Conservation (phyloP, 805 yeast species). For the Saccharomycopsis javanensis region DNA sequence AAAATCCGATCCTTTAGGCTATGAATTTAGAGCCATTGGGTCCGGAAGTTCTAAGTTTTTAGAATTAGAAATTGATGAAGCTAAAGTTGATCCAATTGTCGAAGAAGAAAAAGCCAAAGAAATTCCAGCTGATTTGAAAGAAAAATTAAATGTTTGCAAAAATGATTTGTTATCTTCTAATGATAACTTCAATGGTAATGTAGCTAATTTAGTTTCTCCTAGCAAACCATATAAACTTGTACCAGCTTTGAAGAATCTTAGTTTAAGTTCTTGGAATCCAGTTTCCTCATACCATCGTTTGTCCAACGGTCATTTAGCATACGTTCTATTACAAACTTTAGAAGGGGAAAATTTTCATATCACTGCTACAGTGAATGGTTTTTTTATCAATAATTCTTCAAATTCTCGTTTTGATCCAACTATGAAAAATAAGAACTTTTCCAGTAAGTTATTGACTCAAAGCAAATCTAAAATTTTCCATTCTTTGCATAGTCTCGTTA, state of each 20-base stretch:
- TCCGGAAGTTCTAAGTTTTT: slow-evolving; percentile 12
- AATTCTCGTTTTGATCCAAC: slow-evolving; percentile 62
- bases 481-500: slow-evolving; percentile 52
- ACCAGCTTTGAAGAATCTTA: slow-evolving; percentile 47
- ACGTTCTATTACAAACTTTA: slow-evolving; percentile 63
- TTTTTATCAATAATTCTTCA: slow-evolving; percentile 64
- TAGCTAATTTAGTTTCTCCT: slow-evolving; percentile 8
- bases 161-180: slow-evolving; percentile 20
- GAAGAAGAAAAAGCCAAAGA: slow-evolving; percentile 13
- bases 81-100: slow-evolving; percentile 4
- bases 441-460: slow-evolving; percentile 25
- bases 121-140: slow-evolving; percentile 16
- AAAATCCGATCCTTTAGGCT: slow-evolving; percentile 32
- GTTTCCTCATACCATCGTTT: slow-evolving; percentile 52
- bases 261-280: slow-evolving; percentile 78
- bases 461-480: slow-evolving; percentile 29
- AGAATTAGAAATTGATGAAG: slow-evolving; percentile 6
- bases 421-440: slow-evolving; percentile 25
- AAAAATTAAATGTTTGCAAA: slow-evolving; percentile 24
- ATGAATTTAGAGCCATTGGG: slow-evolving; percentile 10
- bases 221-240: slow-evolving; percentile 26
- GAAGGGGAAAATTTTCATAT: slow-evolving; percentile 75
- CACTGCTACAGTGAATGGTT: slow-evolving; percentile 73
- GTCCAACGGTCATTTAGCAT: slow-evolving; percentile 70
- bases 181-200: slow-evolving; percentile 15